Percentiles rank a stretch among this genome's conserved stretches.
phyloP scores from a whole-genome alignment of 2,329 filamentous ascomycete species.

The Monosporascus cannonballus region DNA sequence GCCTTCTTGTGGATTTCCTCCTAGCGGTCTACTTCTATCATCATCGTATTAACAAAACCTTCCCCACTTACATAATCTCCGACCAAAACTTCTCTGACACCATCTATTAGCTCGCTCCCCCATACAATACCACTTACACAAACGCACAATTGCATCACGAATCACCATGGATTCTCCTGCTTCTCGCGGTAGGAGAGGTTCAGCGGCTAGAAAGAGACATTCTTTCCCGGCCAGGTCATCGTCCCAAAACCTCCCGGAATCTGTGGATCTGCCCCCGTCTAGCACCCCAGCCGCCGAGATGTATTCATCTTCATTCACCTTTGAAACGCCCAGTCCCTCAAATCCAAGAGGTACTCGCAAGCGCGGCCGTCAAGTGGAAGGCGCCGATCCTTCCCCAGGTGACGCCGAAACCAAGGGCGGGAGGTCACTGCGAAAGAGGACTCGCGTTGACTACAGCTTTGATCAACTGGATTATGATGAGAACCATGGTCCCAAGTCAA shows the following conservation, averaged over 20 bases:
- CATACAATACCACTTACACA: constrained; percentile 10
- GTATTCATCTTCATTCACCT: constrained; percentile 18
- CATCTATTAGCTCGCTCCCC: constrained; percentile 10
- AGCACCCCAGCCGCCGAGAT: constrained; percentile 13
- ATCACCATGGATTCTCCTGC: constrained; percentile 23
- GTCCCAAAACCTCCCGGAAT: constrained; percentile 14
- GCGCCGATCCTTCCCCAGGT: constrained; percentile 32
- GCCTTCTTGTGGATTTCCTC: background rate
- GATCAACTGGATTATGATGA: constrained; percentile 45
- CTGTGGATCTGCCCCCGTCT: constrained; percentile 12
- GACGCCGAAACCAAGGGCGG: constrained; percentile 49
- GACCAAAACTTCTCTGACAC: constrained; percentile 16
- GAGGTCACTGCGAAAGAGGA: constrained; percentile 51
- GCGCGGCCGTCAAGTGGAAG: constrained; percentile 35
- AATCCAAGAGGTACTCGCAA: constrained; percentile 34
- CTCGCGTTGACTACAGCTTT: constrained; percentile 51
- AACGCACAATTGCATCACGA: background rate
- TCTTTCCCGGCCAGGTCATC: constrained; percentile 15
- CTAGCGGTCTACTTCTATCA: background rate
- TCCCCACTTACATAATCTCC: constrained; percentile 30
- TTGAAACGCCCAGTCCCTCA: constrained; percentile 25
- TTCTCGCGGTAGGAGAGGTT: constrained; percentile 20
- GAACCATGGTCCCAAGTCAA: constrained; percentile 16
- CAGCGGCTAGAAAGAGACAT: constrained; percentile 20
- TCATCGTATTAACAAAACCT: constrained; percentile 2